Evolutionary conservation across 371 early-diverging fungal species (phyloP).

Genomic region (Rhizopus stolonifer): DNA sequence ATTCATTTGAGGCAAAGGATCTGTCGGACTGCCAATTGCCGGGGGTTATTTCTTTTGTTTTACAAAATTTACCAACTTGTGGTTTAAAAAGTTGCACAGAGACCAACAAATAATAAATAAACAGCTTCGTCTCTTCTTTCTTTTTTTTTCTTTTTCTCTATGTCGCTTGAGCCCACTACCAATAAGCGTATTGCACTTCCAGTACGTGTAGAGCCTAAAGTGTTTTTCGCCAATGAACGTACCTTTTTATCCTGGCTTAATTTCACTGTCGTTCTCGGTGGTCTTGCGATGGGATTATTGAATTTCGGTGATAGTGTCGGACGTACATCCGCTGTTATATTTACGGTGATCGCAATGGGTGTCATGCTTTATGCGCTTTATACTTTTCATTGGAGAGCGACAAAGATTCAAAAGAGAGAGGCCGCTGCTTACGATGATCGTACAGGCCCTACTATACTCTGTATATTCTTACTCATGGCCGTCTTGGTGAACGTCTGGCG

Average conservation of each 20-base stretch:
- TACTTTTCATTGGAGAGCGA: constrained; percentile 89
- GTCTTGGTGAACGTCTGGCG: constrained; percentile 48
- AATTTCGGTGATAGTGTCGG: constrained; percentile 83
- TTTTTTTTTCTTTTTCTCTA: too few relatives aligned
- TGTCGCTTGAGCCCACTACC: too few relatives aligned
- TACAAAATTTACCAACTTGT: too few relatives aligned
- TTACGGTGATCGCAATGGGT: constrained; percentile 54
- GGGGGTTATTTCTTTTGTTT: too few relatives aligned
- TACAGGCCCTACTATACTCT: constrained; percentile 84
- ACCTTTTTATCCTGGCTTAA: constrained; percentile 95
- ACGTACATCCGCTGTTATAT: constrained; percentile 74
- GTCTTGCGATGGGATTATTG: constrained; percentile 75
- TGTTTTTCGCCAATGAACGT: constrained; percentile 99
- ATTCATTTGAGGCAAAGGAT: constrained; percentile 49
- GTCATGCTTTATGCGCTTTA: constrained; percentile 64
- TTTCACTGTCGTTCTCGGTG: constrained; percentile 73
- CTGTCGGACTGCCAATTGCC: not conserved
- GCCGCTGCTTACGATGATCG: constrained; percentile 66
- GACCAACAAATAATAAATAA: too few relatives aligned
- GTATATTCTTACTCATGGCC: constrained; percentile 75
- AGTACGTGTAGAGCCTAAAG: constrained; percentile 97
- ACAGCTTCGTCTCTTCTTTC: too few relatives aligned
- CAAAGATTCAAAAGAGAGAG: constrained; percentile 20
- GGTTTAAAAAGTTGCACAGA: too few relatives aligned
- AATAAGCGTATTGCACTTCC: too few relatives aligned